A percentile compares a stretch with the other conserved stretches of the same genome.
Conservation (phyloP, 1,284 basidiomycete species). For the Cryptococcus floricola region DNA sequence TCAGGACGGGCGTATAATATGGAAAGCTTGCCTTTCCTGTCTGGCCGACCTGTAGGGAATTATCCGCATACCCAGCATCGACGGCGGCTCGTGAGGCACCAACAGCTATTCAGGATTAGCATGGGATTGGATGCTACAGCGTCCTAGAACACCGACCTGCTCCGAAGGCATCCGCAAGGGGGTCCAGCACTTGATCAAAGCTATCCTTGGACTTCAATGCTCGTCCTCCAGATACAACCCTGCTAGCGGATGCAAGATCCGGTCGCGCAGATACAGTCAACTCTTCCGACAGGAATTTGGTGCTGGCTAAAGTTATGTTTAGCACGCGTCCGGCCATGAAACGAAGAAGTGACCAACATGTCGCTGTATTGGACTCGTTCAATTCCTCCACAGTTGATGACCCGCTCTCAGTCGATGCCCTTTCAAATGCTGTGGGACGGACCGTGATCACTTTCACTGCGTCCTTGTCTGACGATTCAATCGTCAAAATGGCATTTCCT, state of each 20-base stretch:
- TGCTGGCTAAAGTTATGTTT: constrained; percentile 47
- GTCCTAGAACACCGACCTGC: constrained; percentile 53
- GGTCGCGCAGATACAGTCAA: constrained; percentile 90
- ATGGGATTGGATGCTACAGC: neutral
- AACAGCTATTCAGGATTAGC: constrained; percentile 58
- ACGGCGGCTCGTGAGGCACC: constrained; percentile 97
- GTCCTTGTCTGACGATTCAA: constrained; percentile 64
- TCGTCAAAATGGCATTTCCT: constrained; percentile 93
- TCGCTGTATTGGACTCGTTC: constrained; percentile 37
- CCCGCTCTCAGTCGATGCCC: constrained; percentile 57
- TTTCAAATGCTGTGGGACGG: constrained; percentile 86
- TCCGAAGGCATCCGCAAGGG: constrained; percentile 86
- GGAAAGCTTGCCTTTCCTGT: constrained; percentile 71
- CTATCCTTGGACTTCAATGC: constrained; percentile 93
- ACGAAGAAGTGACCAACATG: no score
- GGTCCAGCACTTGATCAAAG: constrained; percentile 82
- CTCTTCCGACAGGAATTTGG: constrained; percentile 77
- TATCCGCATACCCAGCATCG: constrained; percentile 97
- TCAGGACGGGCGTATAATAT: neutral
- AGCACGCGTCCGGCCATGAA: neutral
- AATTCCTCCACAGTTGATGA: constrained; percentile 61
- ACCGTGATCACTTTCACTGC: constrained; percentile 93
- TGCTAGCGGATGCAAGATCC: constrained; percentile 79
- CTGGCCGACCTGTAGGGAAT: constrained; percentile 97
- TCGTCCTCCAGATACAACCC: constrained; percentile 92